phyloP scores from a whole-genome alignment of 306 rosid species.

The Lotus japonicus region DNA sequence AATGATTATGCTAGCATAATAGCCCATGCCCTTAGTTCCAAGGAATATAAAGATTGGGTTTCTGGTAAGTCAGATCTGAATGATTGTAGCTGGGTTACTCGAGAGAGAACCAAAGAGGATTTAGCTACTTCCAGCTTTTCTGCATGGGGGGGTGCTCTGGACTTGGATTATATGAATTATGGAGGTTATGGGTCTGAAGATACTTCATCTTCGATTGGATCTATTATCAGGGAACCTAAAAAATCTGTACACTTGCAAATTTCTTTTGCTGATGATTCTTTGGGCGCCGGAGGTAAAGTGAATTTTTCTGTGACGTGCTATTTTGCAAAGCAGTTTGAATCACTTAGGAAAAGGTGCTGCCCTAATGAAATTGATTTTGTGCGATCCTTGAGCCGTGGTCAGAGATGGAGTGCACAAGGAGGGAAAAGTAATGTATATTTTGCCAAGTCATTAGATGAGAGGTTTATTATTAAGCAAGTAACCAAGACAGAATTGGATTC shows the following conservation, averaged over 20 bases:
- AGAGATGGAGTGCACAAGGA: slow-evolving; percentile 95
- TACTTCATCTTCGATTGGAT: slow-evolving; percentile 55
- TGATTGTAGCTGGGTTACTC: slow-evolving; percentile 39
- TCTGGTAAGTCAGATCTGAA: slow-evolving; percentile 47
- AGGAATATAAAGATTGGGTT: slow-evolving; percentile 74
- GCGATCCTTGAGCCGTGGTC: slow-evolving; percentile 87
- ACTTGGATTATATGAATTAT: slow-evolving; percentile 67
- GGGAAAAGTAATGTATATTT: slow-evolving; percentile 98
- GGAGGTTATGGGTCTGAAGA: slow-evolving; percentile 80
- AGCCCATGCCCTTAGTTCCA: slow-evolving; percentile 82
- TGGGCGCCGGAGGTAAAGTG: slow-evolving; percentile 59
- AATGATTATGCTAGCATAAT: slow-evolving; percentile 89
- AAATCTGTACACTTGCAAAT: slow-evolving; percentile 65
- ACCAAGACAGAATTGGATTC: slow-evolving; percentile 91
- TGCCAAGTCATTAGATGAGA: slow-evolving; percentile 90
- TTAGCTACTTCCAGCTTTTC: slow-evolving; percentile 50
- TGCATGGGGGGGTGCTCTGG: slow-evolving; percentile 81
- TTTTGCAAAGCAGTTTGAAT: slow-evolving; percentile 81
- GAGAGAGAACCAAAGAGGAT: slow-evolving; percentile 48
- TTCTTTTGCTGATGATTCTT: slow-evolving; percentile 69
- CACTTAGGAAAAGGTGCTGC: slow-evolving; percentile 82
- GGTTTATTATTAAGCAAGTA: slow-evolving; percentile 91
- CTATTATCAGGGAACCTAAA: slow-evolving; percentile 60
- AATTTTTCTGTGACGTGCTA: slow-evolving; percentile 93
- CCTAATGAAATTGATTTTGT: slow-evolving; percentile 74